Base-by-base conservation (phyloP, 192 early-diverging fungal species). In the Coemansia biformis region DNA sequence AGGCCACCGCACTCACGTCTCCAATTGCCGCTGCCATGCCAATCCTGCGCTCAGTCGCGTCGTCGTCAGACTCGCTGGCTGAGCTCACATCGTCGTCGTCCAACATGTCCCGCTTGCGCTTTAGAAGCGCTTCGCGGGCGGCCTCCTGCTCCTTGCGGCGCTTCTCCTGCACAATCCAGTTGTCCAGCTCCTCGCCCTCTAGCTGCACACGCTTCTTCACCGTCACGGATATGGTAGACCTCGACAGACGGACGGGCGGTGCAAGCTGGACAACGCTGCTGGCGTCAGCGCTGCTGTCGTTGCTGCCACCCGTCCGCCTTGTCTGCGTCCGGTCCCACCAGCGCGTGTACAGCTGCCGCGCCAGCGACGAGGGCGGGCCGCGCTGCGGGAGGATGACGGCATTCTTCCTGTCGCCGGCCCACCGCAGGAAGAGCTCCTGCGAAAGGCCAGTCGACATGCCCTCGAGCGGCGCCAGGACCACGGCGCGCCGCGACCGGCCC, bases 361-460 rank as follows among this genome's bases (percentile, higher is more conserved):
- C 78, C 34, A 90, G 55, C 13, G 90, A 83, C 28, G 74, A 77
- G 8, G 88, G 86, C 16, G 79, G 64, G 0, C 86, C 84, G 22
- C 88, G 77, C 48, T 92, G 88, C 1, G 91, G 84, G 19, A 95
- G 59, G 38, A 94, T 78, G 1, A 96, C 47, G 0, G 83, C 67
- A 54, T 89, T 93, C 16, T 49, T 40, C 24, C 41, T 43, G 24
- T 57, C 63, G 8, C 31, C 42, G 10, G 78, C 83, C 89, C 88
- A 89, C 29, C 79, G 75, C 33, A 84, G 55, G 48, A 98, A 85
- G 26, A 95, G 64, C 22, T 89, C 83, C 37, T 85, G 68, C 3
- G 90, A 83, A 55, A 83, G 90, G 19, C 96, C 93, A 29, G 80
- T 77, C 4, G 89, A 85, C 62, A 98, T 75, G 29, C 85, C 81